Conservation (phyloP, 2,329 filamentous ascomycete genomes). For the Venturia oleaginea region DNA sequence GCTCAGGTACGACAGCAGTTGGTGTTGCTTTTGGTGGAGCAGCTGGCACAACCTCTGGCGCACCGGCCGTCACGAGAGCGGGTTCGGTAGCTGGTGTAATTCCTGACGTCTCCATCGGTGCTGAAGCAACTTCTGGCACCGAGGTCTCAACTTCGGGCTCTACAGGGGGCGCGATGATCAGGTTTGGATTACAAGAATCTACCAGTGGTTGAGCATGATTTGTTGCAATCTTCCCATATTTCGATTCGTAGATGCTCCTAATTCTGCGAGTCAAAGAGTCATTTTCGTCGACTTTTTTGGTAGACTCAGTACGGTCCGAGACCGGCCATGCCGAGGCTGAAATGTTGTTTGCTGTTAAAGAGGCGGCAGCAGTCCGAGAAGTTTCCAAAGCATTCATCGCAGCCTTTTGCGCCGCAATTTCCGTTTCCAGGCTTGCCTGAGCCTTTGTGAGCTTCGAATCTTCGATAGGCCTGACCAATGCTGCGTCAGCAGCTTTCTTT, state of each 20-base stretch:
- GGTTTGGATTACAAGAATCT: neutral
- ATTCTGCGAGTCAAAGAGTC: constrained; percentile 8
- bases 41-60: neutral
- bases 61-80: neutral
- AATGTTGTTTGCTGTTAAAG: neutral
- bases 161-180: neutral
- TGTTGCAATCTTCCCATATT: constrained; percentile 12
- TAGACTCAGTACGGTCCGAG: neutral
- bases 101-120: neutral
- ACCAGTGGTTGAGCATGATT: constrained; percentile 5
- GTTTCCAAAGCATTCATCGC: neutral
- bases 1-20: neutral
- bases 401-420: neutral
- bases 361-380: neutral
- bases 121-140: neutral
- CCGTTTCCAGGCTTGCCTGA: neutral
- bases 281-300: neutral
- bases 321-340: neutral
- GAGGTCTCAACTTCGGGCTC: neutral
- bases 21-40: neutral
- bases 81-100: neutral
- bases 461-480: neutral
- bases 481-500: neutral
- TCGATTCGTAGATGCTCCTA: constrained; percentile 13
- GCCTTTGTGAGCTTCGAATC: neutral